Conservation (phyloP, 306 rosid species). For the Glycine soja region DNA sequence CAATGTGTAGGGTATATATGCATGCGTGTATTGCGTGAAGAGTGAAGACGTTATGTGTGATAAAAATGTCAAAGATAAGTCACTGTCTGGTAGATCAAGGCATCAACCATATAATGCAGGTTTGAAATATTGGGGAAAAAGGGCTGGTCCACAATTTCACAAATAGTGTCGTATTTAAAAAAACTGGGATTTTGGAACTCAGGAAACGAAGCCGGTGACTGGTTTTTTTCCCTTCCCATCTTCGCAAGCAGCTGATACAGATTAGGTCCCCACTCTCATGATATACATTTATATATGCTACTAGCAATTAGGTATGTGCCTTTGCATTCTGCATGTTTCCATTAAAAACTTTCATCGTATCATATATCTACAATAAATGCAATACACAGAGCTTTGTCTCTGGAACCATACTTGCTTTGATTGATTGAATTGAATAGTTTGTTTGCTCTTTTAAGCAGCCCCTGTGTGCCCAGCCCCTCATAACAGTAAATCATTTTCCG, state of each 20-base stretch:
- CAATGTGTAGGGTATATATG: too few species aligned
- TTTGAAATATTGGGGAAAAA: neutral
- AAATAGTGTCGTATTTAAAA: neutral
- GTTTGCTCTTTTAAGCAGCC: too few species aligned
- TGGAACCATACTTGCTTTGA: too few species aligned
- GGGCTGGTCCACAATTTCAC: neutral
- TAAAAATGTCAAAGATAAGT: conserved; percentile 3
- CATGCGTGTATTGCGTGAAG: conserved; percentile 8
- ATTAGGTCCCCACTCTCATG: conserved; percentile 37
- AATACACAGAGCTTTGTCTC: neutral
- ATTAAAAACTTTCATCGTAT: conserved; percentile 35
- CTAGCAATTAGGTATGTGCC: conserved; percentile 31
- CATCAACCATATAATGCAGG: too few species aligned
- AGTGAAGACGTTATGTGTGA: neutral
- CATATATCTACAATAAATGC: conserved; percentile 1
- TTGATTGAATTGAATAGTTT: too few species aligned
- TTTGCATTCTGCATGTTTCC: conserved; percentile 24
- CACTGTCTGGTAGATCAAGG: conserved; percentile 17
- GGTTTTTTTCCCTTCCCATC: too few species aligned
- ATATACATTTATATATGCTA: neutral
- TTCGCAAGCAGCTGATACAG: too few species aligned
- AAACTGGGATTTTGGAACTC: conserved; percentile 28
- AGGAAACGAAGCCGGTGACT: neutral
- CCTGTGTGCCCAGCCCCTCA: too few species aligned
- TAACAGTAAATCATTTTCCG: too few species aligned